These are phyloP conservation scores for Fusarium transvaalense DNA, from an alignment of 2,329 filamentous ascomycete species.

Conservation along the genomic window DNA sequence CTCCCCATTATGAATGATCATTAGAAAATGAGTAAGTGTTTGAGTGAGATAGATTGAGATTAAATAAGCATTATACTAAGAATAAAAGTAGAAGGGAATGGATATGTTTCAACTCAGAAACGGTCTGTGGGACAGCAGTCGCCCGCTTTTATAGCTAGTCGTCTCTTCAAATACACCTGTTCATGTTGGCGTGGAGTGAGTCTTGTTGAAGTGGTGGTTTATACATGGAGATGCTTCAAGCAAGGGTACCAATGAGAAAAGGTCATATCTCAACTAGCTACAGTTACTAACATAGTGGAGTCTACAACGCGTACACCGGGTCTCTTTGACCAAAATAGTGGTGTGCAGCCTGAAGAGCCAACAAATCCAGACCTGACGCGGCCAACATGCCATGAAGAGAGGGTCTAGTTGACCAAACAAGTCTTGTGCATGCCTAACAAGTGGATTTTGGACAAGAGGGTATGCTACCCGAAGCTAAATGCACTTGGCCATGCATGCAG, in stretches of 20 bases:
- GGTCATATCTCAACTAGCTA: slow-evolving; percentile 25
- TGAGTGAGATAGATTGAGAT: background rate
- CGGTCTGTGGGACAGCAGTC: background rate
- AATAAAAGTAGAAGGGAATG: slow-evolving; percentile 4
- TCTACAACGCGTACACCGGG: slow-evolving; percentile 22
- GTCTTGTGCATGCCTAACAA: slow-evolving; percentile 29
- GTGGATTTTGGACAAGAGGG: slow-evolving; percentile 20
- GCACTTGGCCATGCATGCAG: slow-evolving; percentile 29
- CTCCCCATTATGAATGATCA: slow-evolving; percentile 32
- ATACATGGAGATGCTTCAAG: slow-evolving; percentile 28
- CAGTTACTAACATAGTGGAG: slow-evolving; percentile 23
- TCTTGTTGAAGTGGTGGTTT: slow-evolving; percentile 25
- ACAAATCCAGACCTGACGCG: slow-evolving; percentile 26
- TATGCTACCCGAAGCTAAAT: slow-evolving; percentile 33
- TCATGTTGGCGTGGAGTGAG: slow-evolving; percentile 5
- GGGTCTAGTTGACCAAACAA: slow-evolving; percentile 21
- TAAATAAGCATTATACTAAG: slow-evolving; percentile 18
- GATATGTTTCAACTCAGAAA: background rate
- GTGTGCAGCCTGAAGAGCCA: slow-evolving; percentile 31
- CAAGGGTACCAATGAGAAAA: slow-evolving; percentile 25
- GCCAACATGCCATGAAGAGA: slow-evolving; percentile 28
- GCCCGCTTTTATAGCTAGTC: slow-evolving; percentile 17
- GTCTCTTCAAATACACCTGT: slow-evolving; percentile 6
- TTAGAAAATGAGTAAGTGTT: slow-evolving; percentile 6
- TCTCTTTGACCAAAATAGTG: slow-evolving; percentile 23